These are phyloP conservation scores for Pinus taeda DNA, from an alignment of 75 land plant genomes.

Conservation along the genomic window DNA sequence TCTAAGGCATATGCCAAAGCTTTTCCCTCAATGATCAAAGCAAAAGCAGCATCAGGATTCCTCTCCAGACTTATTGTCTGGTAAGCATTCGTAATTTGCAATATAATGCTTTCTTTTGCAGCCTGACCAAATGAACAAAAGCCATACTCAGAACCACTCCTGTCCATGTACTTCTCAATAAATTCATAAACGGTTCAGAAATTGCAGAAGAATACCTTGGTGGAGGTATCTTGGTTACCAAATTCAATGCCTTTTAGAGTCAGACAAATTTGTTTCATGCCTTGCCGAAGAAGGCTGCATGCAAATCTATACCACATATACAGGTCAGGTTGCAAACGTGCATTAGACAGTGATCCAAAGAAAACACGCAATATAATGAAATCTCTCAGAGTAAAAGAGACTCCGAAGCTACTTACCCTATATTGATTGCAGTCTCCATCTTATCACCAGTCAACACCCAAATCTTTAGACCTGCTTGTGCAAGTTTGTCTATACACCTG, in stretches of 20 bases:
- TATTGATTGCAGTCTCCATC: slow-evolving; percentile 91
- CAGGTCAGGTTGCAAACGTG: neutral
- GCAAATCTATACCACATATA: slow-evolving; percentile 56
- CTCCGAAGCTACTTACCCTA: slow-evolving; percentile 48
- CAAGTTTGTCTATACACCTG: slow-evolving; percentile 82
- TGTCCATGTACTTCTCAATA: neutral
- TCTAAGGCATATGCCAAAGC: slow-evolving; percentile 65
- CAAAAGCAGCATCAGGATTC: slow-evolving; percentile 48
- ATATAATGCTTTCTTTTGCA: slow-evolving; percentile 44
- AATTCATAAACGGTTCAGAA: neutral
- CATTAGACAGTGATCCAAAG: neutral
- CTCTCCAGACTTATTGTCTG: slow-evolving; percentile 40
- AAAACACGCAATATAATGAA: neutral
- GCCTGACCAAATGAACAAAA: slow-evolving; percentile 35
- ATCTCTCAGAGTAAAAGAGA: neutral
- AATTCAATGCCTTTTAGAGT: slow-evolving; percentile 22
- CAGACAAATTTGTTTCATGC: slow-evolving; percentile 71
- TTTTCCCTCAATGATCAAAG: slow-evolving; percentile 85
- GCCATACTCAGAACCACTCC: neutral
- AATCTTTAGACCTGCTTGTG: slow-evolving; percentile 85
- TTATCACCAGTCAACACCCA: slow-evolving; percentile 96
- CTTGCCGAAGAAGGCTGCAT: slow-evolving; percentile 87
- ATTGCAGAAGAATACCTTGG: slow-evolving; percentile 20
- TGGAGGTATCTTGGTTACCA: slow-evolving; percentile 28
- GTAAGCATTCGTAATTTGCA: slow-evolving; percentile 44